Evolutionary conservation across 495 filamentous ascomycete genomes (phyloP).

Genomic region (Hypomontagnella monticulosa): DNA sequence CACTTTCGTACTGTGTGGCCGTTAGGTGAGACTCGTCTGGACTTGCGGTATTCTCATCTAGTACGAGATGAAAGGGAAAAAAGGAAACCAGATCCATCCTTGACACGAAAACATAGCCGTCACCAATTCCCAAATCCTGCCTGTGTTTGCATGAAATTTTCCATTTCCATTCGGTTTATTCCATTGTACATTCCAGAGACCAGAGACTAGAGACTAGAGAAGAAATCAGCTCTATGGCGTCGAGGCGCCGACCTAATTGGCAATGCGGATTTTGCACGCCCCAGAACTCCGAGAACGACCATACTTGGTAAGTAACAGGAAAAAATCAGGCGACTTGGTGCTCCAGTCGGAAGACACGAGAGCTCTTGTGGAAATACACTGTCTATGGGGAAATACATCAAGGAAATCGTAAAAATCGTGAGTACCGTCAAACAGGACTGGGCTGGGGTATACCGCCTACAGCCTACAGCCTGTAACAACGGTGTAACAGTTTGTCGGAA

Average conservation of each 20-base stretch:
- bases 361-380: constrained; percentile 20
- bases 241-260: constrained; percentile 24
- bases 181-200: constrained; percentile 22
- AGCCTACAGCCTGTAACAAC: constrained; percentile 40
- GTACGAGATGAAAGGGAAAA: constrained; percentile 16
- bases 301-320: constrained; percentile 21
- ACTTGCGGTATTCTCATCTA: constrained; percentile 7
- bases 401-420: constrained; percentile 32
- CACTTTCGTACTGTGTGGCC: constrained; percentile 5
- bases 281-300: constrained; percentile 29
- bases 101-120: constrained; percentile 24
- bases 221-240: constrained; percentile 19
- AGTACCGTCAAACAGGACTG: constrained; percentile 29
- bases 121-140: constrained; percentile 19
- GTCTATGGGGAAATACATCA: constrained; percentile 36
- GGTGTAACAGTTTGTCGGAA: constrained; percentile 37
- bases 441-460: constrained; percentile 19
- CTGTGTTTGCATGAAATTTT: neutral
- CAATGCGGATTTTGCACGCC: constrained; percentile 31
- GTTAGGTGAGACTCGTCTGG: constrained; percentile 9
- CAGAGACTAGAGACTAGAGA: constrained; percentile 4
- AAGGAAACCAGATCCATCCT: constrained; percentile 34
- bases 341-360: constrained; percentile 8
- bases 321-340: constrained; percentile 18
- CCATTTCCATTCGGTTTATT: constrained; percentile 13